Conservation (phyloP, 345 rosid genomes). For the Salix exigua region DNA sequence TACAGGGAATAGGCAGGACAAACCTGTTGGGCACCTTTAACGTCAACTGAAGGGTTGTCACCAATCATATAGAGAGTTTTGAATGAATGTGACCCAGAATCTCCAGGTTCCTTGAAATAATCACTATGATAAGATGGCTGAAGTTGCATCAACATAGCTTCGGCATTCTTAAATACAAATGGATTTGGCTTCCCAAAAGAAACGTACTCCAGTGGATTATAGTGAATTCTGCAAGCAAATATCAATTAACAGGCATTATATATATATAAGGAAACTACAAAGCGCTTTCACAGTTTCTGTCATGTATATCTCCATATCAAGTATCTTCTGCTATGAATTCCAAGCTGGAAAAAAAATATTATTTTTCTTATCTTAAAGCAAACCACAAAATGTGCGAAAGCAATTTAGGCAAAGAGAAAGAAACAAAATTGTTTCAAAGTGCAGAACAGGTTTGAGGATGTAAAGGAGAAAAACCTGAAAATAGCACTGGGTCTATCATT, state of each 20-base stretch:
- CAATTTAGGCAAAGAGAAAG: background rate
- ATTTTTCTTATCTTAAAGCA: background rate
- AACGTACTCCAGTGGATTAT: constrained; percentile 28
- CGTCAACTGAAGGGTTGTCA: constrained; percentile 44
- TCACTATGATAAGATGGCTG: constrained; percentile 6
- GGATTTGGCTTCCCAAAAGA: constrained; percentile 49
- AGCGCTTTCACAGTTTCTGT: background rate
- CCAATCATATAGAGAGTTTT: constrained; percentile 45
- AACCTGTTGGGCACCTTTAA: constrained; percentile 42
- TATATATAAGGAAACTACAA: background rate
- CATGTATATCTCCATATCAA: background rate
- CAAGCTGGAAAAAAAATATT: background rate
- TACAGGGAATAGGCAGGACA: background rate
- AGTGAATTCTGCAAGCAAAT: constrained; percentile 33
- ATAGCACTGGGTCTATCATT: background rate
- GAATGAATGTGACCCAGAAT: constrained; percentile 13
- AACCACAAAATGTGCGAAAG: background rate
- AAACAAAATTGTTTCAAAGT: background rate
- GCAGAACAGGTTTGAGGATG: background rate
- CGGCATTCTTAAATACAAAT: constrained; percentile 40
- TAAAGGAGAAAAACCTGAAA: background rate
- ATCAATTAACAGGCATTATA: background rate
- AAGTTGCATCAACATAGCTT: constrained; percentile 33
- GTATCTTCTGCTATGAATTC: background rate
- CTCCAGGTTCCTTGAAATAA: constrained; percentile 12